Conservation (phyloP, 176 grass and related monocot species). For the Aechmea fasciata region DNA sequence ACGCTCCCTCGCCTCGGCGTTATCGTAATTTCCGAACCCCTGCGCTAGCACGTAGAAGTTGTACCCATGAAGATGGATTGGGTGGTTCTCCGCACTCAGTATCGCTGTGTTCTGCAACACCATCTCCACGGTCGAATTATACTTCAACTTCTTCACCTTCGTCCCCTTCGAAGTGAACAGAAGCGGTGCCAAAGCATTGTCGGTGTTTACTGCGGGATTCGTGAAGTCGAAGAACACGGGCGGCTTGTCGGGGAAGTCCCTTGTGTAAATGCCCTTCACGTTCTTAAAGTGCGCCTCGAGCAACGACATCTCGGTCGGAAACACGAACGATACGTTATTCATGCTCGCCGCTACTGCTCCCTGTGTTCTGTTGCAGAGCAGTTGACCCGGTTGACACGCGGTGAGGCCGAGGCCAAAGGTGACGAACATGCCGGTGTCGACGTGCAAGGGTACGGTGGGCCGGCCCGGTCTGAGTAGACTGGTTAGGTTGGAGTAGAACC, state of each 20-base stretch:
- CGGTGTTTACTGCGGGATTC: conserved; percentile 1
- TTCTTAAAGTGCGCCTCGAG: conserved; percentile 33
- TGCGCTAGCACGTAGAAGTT: conserved; percentile 63
- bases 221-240: conserved; percentile 41
- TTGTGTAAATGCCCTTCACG: conserved; percentile 23
- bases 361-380: conserved; percentile 13
- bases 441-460: conserved; percentile 28
- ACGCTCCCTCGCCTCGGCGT: neutral
- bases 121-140: conserved; percentile 48
- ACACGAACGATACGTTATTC: conserved; percentile 59
- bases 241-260: conserved; percentile 54
- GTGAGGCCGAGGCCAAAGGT: conserved; percentile 29
- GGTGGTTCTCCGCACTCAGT: conserved; percentile 56
- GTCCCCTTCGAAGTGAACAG: conserved; percentile 16
- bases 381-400: conserved; percentile 22
- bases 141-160: conserved; percentile 35
- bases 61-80: conserved; percentile 52
- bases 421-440: conserved; percentile 53
- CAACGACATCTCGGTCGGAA: conserved; percentile 30
- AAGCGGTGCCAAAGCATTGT: neutral
- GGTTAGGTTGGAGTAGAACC: conserved; percentile 42
- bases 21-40: conserved; percentile 51
- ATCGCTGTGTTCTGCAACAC: conserved; percentile 67
- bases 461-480: conserved; percentile 21
- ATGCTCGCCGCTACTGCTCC: conserved; percentile 30